Conservation (phyloP, 2,329 filamentous ascomycete genomes). For the Verticillium isaacii region DNA sequence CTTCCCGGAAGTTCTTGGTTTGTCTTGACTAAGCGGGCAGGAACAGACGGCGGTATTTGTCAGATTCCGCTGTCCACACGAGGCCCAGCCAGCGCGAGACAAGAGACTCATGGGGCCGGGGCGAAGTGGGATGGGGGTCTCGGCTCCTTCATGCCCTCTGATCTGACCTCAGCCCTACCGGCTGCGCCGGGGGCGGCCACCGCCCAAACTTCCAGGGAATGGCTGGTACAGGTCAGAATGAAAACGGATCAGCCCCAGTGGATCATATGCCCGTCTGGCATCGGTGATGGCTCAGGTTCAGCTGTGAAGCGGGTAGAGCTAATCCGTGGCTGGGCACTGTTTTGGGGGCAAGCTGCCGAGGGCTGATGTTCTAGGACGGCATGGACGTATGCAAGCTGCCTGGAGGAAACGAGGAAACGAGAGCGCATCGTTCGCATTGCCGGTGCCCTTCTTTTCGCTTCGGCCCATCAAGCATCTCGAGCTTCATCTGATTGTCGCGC, state of each 20-base stretch:
- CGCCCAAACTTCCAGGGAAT: background rate
- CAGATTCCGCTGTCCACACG: too few relatives aligned
- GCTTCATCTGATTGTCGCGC: constrained; percentile 5
- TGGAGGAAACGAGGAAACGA: background rate
- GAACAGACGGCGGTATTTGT: too few relatives aligned
- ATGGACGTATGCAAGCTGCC: background rate
- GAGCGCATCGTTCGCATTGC: background rate
- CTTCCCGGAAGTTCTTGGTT: too few relatives aligned
- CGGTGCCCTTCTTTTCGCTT: background rate
- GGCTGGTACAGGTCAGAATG: background rate
- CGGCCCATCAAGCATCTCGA: background rate
- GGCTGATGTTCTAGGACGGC: too few relatives aligned
- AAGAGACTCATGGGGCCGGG: background rate
- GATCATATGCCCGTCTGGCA: background rate
- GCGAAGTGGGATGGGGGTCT: background rate
- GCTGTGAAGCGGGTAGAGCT: background rate
- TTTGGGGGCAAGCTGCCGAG: background rate
- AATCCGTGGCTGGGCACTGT: background rate
- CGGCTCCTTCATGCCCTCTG: background rate
- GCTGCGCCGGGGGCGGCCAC: background rate
- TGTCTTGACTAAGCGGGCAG: too few relatives aligned
- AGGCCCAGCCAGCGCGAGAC: background rate
- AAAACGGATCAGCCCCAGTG: background rate
- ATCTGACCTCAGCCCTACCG: background rate
- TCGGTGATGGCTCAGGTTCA: background rate